phyloP scores from a whole-genome alignment of 2,329 filamentous ascomycete species.

The Beauveria scarabaeidicola region DNA sequence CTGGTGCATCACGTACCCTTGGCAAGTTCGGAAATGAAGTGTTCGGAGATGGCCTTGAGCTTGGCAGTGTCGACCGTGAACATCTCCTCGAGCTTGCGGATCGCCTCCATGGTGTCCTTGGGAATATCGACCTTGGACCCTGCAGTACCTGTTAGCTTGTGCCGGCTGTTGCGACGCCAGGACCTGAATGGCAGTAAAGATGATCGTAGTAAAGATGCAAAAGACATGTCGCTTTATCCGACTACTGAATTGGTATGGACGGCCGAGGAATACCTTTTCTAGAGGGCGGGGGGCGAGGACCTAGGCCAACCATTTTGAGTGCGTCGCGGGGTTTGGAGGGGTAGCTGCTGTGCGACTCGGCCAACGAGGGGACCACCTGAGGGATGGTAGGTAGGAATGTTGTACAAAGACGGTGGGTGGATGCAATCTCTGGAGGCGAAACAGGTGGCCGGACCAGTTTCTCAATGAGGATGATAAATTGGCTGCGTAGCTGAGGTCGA shows the following conservation, averaged over 20 bases:
- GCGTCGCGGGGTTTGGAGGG: constrained; percentile 13
- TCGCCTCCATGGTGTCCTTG: constrained; percentile 70
- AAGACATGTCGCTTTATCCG: not conserved
- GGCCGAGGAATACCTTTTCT: constrained; percentile 9
- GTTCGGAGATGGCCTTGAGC: constrained; percentile 82
- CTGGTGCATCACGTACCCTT: constrained; percentile 52
- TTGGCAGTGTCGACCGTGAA: constrained; percentile 72
- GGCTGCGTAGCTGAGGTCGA: not conserved
- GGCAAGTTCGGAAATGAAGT: constrained; percentile 80
- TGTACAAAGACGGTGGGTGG: not conserved
- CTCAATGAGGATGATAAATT: not conserved
- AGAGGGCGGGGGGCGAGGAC: constrained; percentile 12
- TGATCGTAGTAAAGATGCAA: not conserved
- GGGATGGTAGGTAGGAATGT: not conserved
- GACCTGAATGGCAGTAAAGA: not conserved
- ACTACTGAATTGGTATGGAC: not conserved
- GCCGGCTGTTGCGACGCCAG: not conserved
- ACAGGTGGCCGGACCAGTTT: not conserved
- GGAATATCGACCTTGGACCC: constrained; percentile 89
- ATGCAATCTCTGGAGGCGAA: not conserved
- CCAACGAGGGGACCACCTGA: not conserved
- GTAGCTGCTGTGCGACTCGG: constrained; percentile 7
- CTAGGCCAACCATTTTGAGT: constrained; percentile 12
- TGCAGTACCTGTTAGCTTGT: constrained; percentile 26
- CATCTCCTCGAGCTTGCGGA: constrained; percentile 72